These are phyloP conservation scores for Penicillium olsonii DNA, from an alignment of 2,329 filamentous ascomycete species.

Conservation along the genomic window DNA sequence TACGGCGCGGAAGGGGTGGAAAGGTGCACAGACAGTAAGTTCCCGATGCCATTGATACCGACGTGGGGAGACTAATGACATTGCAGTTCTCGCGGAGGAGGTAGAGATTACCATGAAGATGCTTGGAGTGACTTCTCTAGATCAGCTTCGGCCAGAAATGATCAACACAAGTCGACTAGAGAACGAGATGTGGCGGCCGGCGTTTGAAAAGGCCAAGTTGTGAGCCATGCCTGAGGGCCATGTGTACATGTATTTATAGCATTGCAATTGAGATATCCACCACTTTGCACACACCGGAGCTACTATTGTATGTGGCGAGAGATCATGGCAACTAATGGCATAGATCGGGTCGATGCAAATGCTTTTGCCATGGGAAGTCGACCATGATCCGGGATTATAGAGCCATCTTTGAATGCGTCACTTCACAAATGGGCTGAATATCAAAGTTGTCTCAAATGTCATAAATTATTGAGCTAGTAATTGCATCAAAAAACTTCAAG, in stretches of 20 bases:
- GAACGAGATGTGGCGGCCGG: constrained; percentile 23
- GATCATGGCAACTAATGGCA: too few relatives aligned
- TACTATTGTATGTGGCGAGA: too few relatives aligned
- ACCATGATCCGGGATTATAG: too few relatives aligned
- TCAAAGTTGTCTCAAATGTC: too few relatives aligned
- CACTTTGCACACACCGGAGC: too few relatives aligned
- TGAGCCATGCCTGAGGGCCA: background rate
- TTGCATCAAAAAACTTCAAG: background rate
- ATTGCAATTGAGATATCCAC: background rate
- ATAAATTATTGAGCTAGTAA: too few relatives aligned
- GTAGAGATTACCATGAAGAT: constrained; percentile 24
- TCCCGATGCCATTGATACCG: background rate
- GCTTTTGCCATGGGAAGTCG: too few relatives aligned
- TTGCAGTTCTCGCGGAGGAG: constrained; percentile 16
- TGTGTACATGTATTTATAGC: constrained; percentile 1
- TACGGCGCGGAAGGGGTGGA: constrained; percentile 25
- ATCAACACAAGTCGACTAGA: constrained; percentile 19
- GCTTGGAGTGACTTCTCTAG: constrained; percentile 19
- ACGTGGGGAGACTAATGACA: background rate
- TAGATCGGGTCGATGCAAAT: too few relatives aligned
- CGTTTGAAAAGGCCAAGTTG: constrained; percentile 10
- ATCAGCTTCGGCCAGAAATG: constrained; percentile 18
- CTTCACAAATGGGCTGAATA: too few relatives aligned
- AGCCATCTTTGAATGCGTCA: too few relatives aligned
- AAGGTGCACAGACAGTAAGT: constrained; percentile 20